Evolutionary conservation across 495 filamentous ascomycete species (phyloP).

Genomic region (Evernia prunastri): DNA sequence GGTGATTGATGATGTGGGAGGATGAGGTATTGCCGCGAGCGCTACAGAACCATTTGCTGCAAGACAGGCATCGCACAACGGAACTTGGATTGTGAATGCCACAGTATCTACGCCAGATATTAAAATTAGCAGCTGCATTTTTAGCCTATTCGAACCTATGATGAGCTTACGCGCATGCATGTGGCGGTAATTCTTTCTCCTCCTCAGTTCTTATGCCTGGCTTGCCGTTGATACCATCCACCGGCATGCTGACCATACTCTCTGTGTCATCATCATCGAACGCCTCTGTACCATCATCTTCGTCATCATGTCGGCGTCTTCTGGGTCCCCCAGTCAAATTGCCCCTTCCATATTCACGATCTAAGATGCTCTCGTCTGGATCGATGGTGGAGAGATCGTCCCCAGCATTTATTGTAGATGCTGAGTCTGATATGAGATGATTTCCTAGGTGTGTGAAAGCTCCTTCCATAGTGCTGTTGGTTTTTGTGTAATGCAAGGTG

Average conservation of each 20-base stretch:
- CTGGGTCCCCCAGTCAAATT: slow-evolving; percentile 53
- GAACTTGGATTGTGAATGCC: slow-evolving; percentile 93
- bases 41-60: slow-evolving; percentile 99
- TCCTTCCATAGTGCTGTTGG: slow-evolving; percentile 57
- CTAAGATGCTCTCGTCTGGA: slow-evolving; percentile 68
- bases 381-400: slow-evolving; percentile 64
- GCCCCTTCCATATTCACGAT: slow-evolving; percentile 56
- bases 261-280: slow-evolving; percentile 89
- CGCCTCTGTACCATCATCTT: slow-evolving; percentile 79
- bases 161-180: slow-evolving; percentile 87
- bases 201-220: slow-evolving; percentile 62
- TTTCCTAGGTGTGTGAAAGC: slow-evolving; percentile 83
- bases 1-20: slow-evolving; percentile 96
- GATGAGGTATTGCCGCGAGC: slow-evolving; percentile 93
- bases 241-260: slow-evolving; percentile 79
- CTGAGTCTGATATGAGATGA: slow-evolving; percentile 67
- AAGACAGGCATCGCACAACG: slow-evolving; percentile 92
- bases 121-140: slow-evolving; percentile 17
- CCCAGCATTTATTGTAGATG: slow-evolving; percentile 65
- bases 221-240: slow-evolving; percentile 66
- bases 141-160: not conserved
- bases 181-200: slow-evolving; percentile 85
- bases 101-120: slow-evolving; percentile 64
- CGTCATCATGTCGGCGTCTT: slow-evolving; percentile 69
- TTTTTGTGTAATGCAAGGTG: not conserved